These are phyloP conservation scores for Lentithecium fluviatile DNA, from an alignment of 495 filamentous ascomycete genomes.

Conservation along the genomic window DNA sequence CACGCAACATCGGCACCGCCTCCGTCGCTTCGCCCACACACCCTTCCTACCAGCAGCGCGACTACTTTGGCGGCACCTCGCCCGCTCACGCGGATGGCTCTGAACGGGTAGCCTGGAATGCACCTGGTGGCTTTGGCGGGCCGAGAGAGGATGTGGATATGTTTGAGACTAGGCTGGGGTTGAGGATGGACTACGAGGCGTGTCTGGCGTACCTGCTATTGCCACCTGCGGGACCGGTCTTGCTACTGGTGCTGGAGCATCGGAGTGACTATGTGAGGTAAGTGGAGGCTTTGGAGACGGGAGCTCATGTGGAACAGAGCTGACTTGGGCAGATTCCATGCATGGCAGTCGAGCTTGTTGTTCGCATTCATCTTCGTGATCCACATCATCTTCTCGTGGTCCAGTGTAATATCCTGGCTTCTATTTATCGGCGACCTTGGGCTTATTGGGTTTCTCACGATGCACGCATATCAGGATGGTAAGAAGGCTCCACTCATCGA, in stretches of 20 bases:
- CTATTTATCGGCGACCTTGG: constrained; percentile 71
- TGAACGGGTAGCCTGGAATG: constrained; percentile 39
- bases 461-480: constrained; percentile 84
- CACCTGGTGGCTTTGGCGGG: constrained; percentile 33
- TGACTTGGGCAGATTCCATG: constrained; percentile 71
- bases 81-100: constrained; percentile 20
- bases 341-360: constrained; percentile 88
- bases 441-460: constrained; percentile 72
- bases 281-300: constrained; percentile 2
- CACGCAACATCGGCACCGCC: constrained; percentile 39
- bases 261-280: constrained; percentile 96
- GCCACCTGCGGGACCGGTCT: constrained; percentile 81
- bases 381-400: constrained; percentile 84
- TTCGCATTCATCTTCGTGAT: constrained; percentile 82
- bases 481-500: constrained; percentile 20
- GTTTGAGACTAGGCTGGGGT: constrained; percentile 70
- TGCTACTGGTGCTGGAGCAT: constrained; percentile 81
- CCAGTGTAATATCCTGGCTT: constrained; percentile 77
- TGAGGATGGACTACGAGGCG: constrained; percentile 76
- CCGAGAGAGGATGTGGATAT: constrained; percentile 50
- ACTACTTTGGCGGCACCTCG: constrained; percentile 25
- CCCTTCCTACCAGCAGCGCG: background rate
- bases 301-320: background rate
- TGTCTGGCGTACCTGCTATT: constrained; percentile 84
- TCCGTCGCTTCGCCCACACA: constrained; percentile 25